Base-by-base conservation (phyloP, 2,329 filamentous ascomycete species). In the Colletotrichum sidae region DNA sequence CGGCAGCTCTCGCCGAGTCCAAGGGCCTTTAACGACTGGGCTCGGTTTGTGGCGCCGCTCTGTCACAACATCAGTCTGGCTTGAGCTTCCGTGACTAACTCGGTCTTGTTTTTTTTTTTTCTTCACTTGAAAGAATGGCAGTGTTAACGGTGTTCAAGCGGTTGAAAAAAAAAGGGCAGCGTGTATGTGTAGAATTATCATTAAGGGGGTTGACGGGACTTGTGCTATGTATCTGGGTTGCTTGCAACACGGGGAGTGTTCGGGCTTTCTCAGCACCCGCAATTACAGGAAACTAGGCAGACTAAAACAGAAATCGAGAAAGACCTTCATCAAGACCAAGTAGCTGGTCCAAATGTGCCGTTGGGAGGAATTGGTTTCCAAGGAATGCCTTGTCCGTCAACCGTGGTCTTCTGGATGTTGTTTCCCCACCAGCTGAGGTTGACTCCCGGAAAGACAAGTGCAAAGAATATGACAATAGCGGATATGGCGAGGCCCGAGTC, bases 381-480 rank as follows among this genome's bases (percentile, higher is more conserved):
- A 1, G 57, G 57, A n/a, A 10, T 55, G 8, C 79, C 79, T 54
- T 72, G 69, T 0, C 76, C 78, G 69, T 83, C 81, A 0, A 80
- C 80, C 2, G 81, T 82, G 0, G 72, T 76, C 25, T 44, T 50
- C 5, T 69, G 66, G 15, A 71, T 45, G 9, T 49, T 57, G 44
- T 81, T 83, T 0, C 79, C 79, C 79, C 79, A 81, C 79, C 79
- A 81, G 34, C 67, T 70, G 46, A 81, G 67, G 6, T 68, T 70
- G 6, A 75, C 74, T 4, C 77, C 78, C 0, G 78, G 77, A 49
- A 82, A 78, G 13, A 76, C 76, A 49, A 81, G 77, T 49, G 74
- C 78, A 55, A 82, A 81, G 70, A 81, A 81, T 35, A 81, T 81
- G 34, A 81, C 72, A 13, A 82, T 75, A 0, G 77, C 78, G 0